These are phyloP conservation scores for Xerocomus potaroensis DNA, from an alignment of 768 basidiomycete species.

Conservation along the genomic window DNA sequence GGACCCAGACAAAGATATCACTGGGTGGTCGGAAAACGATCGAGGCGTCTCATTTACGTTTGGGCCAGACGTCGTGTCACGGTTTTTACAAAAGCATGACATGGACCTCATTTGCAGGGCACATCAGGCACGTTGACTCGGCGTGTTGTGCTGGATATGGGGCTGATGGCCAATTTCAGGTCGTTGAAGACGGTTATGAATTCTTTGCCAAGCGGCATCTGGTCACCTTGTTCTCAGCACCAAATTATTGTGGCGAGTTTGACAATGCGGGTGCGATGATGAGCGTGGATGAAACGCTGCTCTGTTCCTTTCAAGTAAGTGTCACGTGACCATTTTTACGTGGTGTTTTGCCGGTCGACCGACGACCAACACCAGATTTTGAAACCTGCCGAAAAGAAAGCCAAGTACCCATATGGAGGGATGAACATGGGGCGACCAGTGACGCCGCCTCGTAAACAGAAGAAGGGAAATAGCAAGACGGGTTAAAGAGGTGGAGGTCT, in stretches of 20 bases:
- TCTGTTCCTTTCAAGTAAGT: constrained; percentile 96
- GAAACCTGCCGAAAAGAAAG: constrained; percentile 99
- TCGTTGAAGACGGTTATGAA: constrained; percentile 98
- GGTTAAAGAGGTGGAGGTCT: constrained; percentile 32
- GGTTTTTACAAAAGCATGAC: constrained; percentile 99
- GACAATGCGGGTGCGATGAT: constrained; percentile 99
- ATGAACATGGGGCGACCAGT: constrained; percentile 86
- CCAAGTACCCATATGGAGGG: constrained; percentile 85
- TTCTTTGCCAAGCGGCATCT: constrained; percentile 98
- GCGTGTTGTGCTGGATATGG: no score
- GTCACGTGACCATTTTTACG: constrained; percentile 16
- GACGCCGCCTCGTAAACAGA: constrained; percentile 95
- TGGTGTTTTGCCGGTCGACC: no score
- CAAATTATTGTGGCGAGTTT: constrained; percentile 94
- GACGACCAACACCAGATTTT: no score
- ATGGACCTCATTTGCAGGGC: constrained; percentile 99
- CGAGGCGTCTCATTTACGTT: constrained; percentile 99
- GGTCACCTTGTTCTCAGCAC: constrained; percentile 95
- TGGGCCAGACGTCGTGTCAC: constrained; percentile 95
- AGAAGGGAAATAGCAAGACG: constrained; percentile 90
- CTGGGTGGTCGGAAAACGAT: constrained; percentile 99
- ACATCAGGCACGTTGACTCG: constrained; percentile 86
- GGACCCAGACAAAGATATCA: constrained; percentile 99
- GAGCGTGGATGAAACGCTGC: constrained; percentile 95
- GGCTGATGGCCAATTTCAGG: constrained; percentile 44